Evolutionary conservation across 2,329 filamentous ascomycete species (phyloP), one percentile per base, ranked within the genome.

Genomic region (Stagonosporopsis rhizophila): DNA sequence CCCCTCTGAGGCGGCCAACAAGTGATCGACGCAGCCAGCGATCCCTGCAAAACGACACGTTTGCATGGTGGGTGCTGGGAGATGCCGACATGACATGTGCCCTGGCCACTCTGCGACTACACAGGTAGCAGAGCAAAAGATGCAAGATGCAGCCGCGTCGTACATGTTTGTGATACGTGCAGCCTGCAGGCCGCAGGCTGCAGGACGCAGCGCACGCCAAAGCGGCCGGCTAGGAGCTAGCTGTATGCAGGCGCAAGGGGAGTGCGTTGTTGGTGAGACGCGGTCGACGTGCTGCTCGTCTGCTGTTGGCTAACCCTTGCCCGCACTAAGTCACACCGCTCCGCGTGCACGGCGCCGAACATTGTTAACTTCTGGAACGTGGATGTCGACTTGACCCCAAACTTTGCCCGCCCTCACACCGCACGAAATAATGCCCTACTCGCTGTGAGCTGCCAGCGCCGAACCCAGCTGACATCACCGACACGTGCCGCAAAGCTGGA

Each of bases 391-490:
- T 52, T 39, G 37, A 56, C 44, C 44, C 28, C 47, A 20, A 46
- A 22, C 39, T 34, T 27, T 38, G n/a, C 37, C 41, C 30, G 37
- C 42, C 41, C 42, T 51, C 52, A 41, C 52, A 35, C 56, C 50
- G 28, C 47, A 42, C 35, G 23, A 45, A 55, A 61, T 59, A 57
- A 74, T 74, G 71, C 65, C 51, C 59, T 59, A 52, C 60, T 59
- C 59, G 54, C 68, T 68, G 67, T 72, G 66, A 71, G 61, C 48
- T 22, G 62, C 56, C 65, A 62, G 66, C 64, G 66, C 63, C 54
- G 68, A 67, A 67, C 61, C 58, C 62, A 47, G 32, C 54, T 53
- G 38, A 53, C 50, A 28, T 41, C 44, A 48, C 52, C 65, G 37
- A 51, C 60, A 52, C 50, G 56, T 56, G 56, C 61, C 54, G 60